Evolutionary conservation across 192 early-diverging fungal genomes (phyloP).

Genomic region (Mortierella alpina): DNA sequence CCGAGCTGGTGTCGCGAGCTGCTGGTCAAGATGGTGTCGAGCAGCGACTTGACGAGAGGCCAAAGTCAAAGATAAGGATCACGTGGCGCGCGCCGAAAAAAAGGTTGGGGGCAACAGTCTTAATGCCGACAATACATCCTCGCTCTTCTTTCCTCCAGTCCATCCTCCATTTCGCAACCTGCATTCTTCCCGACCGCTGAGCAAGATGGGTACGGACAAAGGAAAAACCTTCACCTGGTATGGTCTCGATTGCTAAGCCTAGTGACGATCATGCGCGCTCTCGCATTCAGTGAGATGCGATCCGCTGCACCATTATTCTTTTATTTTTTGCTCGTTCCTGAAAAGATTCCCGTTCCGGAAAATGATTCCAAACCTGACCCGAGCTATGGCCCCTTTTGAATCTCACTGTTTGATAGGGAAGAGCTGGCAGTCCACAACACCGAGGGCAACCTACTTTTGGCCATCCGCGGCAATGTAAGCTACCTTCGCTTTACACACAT

Average conservation of each 20-base stretch:
- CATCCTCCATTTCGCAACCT: too few species aligned
- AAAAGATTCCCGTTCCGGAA: too few species aligned
- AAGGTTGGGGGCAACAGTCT: too few species aligned
- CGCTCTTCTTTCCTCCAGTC: too few species aligned
- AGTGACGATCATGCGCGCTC: neutral
- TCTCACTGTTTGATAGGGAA: slow-evolving; percentile 26
- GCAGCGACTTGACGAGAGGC: too few species aligned
- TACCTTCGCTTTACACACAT: neutral
- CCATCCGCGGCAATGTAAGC: slow-evolving; percentile 58
- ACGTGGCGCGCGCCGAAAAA: too few species aligned
- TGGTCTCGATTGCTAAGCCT: too few species aligned
- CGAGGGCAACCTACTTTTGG: slow-evolving; percentile 49
- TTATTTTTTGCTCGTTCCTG: neutral
- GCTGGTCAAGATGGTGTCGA: too few species aligned
- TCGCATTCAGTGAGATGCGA: neutral
- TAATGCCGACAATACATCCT: too few species aligned
- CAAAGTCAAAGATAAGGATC: too few species aligned
- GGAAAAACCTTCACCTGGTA: slow-evolving; percentile 30
- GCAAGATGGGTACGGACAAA: slow-evolving; percentile 8
- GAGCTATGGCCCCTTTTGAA: neutral
- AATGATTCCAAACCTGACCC: neutral
- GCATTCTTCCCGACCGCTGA: too few species aligned
- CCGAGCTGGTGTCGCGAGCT: too few species aligned
- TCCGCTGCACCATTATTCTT: neutral
- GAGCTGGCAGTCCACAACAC: slow-evolving; percentile 58